Evolutionary conservation across 163 green algal species (phyloP).

Genomic region (Coccomyxa subellipsoidea): DNA sequence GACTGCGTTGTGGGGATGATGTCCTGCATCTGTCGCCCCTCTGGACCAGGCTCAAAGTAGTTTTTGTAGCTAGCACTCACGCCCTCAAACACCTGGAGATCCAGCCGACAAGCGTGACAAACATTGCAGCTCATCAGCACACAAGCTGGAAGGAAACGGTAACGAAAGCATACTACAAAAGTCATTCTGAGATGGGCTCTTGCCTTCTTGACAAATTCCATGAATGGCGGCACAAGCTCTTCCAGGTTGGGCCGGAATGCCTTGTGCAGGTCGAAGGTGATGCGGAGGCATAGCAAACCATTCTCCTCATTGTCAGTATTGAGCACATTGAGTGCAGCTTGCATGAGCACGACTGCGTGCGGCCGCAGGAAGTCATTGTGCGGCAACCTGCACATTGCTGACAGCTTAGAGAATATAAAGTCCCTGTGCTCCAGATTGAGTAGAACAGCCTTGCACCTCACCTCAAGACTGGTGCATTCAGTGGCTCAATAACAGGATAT

Average conservation of each 20-base stretch:
- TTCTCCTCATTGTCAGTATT: slow-evolving; percentile 87
- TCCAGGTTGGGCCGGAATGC: slow-evolving; percentile 67
- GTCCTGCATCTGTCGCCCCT: slow-evolving; percentile 17
- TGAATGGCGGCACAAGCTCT: slow-evolving; percentile 45
- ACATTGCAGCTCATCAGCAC: too few species aligned
- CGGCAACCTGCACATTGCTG: not conserved
- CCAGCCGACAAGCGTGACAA: not conserved
- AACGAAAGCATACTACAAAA: too few species aligned
- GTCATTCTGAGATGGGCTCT: not conserved
- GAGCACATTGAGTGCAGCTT: slow-evolving; percentile 59
- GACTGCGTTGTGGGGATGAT: slow-evolving; percentile 37
- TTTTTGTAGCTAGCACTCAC: slow-evolving; percentile 33
- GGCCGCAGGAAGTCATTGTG: slow-evolving; percentile 2
- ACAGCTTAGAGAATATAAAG: too few species aligned
- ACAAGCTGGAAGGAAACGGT: too few species aligned
- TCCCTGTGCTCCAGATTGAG: too few species aligned
- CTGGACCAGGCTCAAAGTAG: slow-evolving; percentile 26
- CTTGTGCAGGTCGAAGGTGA: slow-evolving; percentile 91
- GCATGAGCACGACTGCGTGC: slow-evolving; percentile 42
- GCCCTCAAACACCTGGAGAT: slow-evolving; percentile 27
- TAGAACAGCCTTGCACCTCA: too few species aligned
- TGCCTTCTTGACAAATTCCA: slow-evolving; percentile 76
- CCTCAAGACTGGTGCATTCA: too few species aligned
- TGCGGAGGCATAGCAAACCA: slow-evolving; percentile 72
- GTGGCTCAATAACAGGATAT: too few species aligned